These are phyloP conservation scores for Podospora pseudoanserina DNA, from an alignment of 495 filamentous ascomycete genomes.

Conservation along the genomic window DNA sequence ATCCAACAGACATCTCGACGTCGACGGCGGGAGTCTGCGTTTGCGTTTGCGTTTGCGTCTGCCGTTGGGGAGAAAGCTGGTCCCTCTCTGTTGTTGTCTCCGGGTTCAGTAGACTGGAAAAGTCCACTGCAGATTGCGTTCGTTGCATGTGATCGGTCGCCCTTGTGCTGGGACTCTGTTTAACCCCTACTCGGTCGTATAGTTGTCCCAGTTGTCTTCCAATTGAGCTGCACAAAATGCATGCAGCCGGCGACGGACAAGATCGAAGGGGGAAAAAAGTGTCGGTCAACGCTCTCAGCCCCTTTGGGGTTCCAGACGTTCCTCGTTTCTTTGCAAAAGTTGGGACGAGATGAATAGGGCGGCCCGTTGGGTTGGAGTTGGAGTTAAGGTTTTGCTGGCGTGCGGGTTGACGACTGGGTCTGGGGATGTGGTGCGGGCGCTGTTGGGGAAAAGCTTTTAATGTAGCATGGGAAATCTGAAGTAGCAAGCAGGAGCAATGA, in stretches of 20 bases:
- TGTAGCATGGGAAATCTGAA: constrained; percentile 31
- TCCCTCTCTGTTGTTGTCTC: constrained; percentile 32
- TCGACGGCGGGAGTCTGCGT: constrained; percentile 34
- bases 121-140: constrained; percentile 67
- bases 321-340: constrained; percentile 1
- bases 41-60: constrained; percentile 32
- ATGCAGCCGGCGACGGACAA: constrained; percentile 19
- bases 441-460: constrained; percentile 28
- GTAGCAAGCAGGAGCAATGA: constrained; percentile 25
- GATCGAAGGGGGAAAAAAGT: constrained; percentile 3
- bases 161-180: constrained; percentile 19
- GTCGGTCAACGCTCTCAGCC: not conserved
- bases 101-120: constrained; percentile 74
- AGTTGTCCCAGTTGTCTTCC: constrained; percentile 13
- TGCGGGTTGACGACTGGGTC: constrained; percentile 11
- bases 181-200: constrained; percentile 9
- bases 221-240: constrained; percentile 27
- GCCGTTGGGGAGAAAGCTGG: constrained; percentile 28
- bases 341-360: not conserved
- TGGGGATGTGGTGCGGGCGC: constrained; percentile 17
- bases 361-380: constrained; percentile 7
- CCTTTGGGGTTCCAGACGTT: not conserved
- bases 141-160: constrained; percentile 64
- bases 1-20: constrained; percentile 63
- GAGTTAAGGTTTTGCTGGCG: constrained; percentile 6